Percentiles rank a stretch among this genome's conserved stretches.
Conservation (phyloP, 2,329 filamentous ascomycete species). For the Aspergillus ruber region DNA sequence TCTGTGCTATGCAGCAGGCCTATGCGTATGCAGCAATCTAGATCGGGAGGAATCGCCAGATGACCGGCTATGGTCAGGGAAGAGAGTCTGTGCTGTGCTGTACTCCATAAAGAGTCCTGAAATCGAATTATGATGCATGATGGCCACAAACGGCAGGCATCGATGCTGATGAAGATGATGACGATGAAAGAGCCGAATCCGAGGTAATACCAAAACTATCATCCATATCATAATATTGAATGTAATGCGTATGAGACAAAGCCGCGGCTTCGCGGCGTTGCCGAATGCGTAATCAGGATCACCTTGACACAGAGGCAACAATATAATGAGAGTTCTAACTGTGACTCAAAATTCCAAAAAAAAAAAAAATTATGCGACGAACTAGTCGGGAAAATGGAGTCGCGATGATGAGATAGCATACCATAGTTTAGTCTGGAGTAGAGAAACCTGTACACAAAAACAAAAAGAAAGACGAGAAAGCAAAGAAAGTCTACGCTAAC, state of each 20-base stretch:
- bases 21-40: background rate
- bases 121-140: background rate
- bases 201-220: background rate
- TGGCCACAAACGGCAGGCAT: background rate
- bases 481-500: background rate
- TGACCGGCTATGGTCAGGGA: background rate
- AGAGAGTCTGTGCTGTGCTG: background rate
- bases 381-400: background rate
- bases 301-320: background rate
- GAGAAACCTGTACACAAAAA: too few species aligned
- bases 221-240: background rate
- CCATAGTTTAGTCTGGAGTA: too few species aligned
- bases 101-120: background rate
- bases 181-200: background rate
- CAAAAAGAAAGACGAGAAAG: too few species aligned
- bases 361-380: background rate
- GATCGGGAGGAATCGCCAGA: background rate
- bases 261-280: background rate
- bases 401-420: background rate
- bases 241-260: background rate
- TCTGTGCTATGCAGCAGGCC: background rate
- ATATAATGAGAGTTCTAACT: too few species aligned
- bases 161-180: background rate
- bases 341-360: background rate
- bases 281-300: background rate